These are phyloP conservation scores for Lactarius deliciosus DNA, from an alignment of 768 basidiomycete genomes.

Conservation along the genomic window DNA sequence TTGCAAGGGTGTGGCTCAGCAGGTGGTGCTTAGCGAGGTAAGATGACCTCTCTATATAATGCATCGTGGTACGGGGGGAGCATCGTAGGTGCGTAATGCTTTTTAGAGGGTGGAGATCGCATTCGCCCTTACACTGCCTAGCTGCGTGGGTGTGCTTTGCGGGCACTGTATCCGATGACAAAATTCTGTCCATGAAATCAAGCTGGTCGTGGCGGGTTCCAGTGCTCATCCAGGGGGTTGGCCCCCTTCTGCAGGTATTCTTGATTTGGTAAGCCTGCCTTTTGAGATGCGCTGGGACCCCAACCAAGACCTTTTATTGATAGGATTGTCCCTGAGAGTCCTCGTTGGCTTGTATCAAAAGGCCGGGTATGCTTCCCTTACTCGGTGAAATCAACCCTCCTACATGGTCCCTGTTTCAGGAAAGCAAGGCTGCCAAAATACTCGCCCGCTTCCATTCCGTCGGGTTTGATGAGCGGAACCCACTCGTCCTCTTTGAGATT, in stretches of 20 bases:
- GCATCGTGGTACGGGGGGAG: slow-evolving; percentile 75
- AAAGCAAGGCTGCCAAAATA: slow-evolving; percentile 56
- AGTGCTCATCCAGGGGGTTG: slow-evolving; percentile 58
- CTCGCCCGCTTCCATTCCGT: slow-evolving; percentile 74
- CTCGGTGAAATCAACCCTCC: not conserved
- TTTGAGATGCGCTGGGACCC: not conserved
- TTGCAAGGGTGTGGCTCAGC: slow-evolving; percentile 31
- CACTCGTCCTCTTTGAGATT: slow-evolving; percentile 51
- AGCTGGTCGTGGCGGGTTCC: slow-evolving; percentile 68
- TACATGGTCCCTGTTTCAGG: slow-evolving; percentile 35
- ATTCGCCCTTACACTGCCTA: slow-evolving; percentile 21
- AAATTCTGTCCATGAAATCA: slow-evolving; percentile 33
- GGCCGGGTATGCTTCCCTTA: slow-evolving; percentile 45
- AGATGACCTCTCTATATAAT: slow-evolving; percentile 66
- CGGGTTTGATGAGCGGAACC: slow-evolving; percentile 56
- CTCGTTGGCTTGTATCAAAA: slow-evolving; percentile 62
- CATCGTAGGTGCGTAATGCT: slow-evolving; percentile 47
- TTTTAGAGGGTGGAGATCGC: slow-evolving; percentile 33
- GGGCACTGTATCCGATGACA: slow-evolving; percentile 36
- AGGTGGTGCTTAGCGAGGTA: slow-evolving; percentile 41
- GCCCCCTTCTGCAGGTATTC: slow-evolving; percentile 54
- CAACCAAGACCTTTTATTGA: not conserved
- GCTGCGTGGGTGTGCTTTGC: slow-evolving; percentile 50
- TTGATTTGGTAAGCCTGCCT: slow-evolving; percentile 48
- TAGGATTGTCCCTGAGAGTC: slow-evolving; percentile 69